Evolutionary conservation across 1,139 yeast species (phyloP).

Genomic region (Dujonia santamariae): DNA sequence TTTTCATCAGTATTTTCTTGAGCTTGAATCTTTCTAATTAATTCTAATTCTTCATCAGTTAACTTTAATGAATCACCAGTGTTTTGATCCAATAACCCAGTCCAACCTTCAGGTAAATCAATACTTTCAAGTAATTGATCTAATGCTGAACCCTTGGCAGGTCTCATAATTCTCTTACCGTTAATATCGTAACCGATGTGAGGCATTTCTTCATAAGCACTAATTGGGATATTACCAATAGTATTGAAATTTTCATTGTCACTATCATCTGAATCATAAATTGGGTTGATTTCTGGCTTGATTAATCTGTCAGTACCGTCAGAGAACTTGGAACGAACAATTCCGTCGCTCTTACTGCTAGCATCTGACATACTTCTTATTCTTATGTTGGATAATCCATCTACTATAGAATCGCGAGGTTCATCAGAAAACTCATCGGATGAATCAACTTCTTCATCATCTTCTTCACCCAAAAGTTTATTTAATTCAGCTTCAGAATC

Average conservation of each 20-base stretch:
- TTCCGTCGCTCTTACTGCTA: slow-evolving; percentile 23
- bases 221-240: slow-evolving; percentile 86
- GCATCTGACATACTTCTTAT: slow-evolving; percentile 42
- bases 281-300: slow-evolving; percentile 88
- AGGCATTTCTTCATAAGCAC: slow-evolving; percentile 96
- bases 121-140: slow-evolving; percentile 85
- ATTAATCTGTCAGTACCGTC: slow-evolving; percentile 78
- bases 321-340: slow-evolving; percentile 55
- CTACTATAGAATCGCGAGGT: slow-evolving; percentile 52
- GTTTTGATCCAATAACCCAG: slow-evolving; percentile 87
- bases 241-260: slow-evolving; percentile 84
- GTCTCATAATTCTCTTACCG: slow-evolving; percentile 98
- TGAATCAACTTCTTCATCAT: slow-evolving; percentile 25
- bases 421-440: slow-evolving; percentile 48
- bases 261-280: slow-evolving; percentile 89
- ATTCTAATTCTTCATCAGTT: slow-evolving; percentile 84
- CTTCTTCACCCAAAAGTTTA: slow-evolving; percentile 51
- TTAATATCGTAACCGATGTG: slow-evolving; percentile 96
- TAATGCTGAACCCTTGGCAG: slow-evolving; percentile 93
- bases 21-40: slow-evolving; percentile 79
- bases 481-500: slow-evolving; percentile 67
- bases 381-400: slow-evolving; percentile 51
- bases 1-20: slow-evolving; percentile 81
- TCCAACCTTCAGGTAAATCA: slow-evolving; percentile 98
- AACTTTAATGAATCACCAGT: slow-evolving; percentile 88